Conservation (phyloP, 176 grass and related monocot species). For the Puccinellia tenuiflora region DNA sequence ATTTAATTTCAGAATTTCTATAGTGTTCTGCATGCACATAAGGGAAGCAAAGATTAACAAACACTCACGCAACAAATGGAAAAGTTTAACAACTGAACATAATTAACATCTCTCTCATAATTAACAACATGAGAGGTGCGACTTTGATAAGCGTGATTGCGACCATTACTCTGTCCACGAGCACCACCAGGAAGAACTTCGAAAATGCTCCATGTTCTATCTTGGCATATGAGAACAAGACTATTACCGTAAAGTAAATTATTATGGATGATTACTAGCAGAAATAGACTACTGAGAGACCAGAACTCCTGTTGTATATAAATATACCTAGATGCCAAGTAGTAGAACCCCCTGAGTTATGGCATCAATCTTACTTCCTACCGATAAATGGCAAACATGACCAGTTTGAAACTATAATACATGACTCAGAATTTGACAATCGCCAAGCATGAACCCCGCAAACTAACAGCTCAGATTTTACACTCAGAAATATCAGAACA, state of each 20-base stretch:
- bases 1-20: slow-evolving; percentile 89
- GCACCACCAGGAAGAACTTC: too few species aligned
- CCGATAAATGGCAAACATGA: neutral
- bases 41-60: neutral
- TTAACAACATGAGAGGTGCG: too few species aligned
- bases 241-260: too few species aligned
- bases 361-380: neutral
- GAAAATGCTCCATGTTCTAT: too few species aligned
- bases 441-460: neutral
- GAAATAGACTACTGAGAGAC: neutral
- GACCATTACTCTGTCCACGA: too few species aligned
- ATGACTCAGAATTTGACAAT: neutral
- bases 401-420: neutral
- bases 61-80: neutral
- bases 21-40: slow-evolving; percentile 56
- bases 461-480: neutral
- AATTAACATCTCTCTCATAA: neutral
- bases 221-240: too few species aligned
- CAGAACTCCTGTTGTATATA: neutral
- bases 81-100: neutral
- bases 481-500: neutral
- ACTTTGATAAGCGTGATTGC: too few species aligned
- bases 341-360: neutral
- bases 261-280: too few species aligned
- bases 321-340: neutral